Percentiles rank a stretch among this genome's conserved stretches.
phyloP scores from a whole-genome alignment of 2,329 filamentous ascomycete genomes.

The Cryphonectria naterciae region DNA sequence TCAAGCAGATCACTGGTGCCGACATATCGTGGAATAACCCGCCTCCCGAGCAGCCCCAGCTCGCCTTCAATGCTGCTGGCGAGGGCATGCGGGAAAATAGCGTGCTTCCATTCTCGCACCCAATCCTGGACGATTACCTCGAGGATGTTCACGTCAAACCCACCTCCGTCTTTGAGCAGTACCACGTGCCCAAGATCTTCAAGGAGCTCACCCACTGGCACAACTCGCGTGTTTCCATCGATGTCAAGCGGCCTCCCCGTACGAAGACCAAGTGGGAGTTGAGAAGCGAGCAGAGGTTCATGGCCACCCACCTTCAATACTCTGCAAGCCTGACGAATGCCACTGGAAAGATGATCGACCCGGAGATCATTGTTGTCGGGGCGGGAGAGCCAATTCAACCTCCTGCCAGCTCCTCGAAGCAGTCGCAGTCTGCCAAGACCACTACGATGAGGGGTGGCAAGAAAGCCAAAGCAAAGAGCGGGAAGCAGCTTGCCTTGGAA shows the following conservation, averaged over 20 bases:
- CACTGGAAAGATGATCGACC: slow-evolving; percentile 64
- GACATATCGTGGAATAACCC: slow-evolving; percentile 1
- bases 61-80: neutral
- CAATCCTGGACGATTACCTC: slow-evolving; percentile 51
- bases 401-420: slow-evolving; percentile 33
- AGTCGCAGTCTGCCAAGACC: slow-evolving; percentile 29
- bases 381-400: slow-evolving; percentile 28
- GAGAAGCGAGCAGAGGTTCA: slow-evolving; percentile 64
- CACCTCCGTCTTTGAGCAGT: slow-evolving; percentile 33
- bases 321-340: slow-evolving; percentile 71
- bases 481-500: slow-evolving; percentile 45
- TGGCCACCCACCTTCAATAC: slow-evolving; percentile 70
- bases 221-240: slow-evolving; percentile 57
- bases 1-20: slow-evolving; percentile 23
- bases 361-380: slow-evolving; percentile 63
- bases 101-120: slow-evolving; percentile 53
- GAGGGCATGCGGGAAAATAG: slow-evolving; percentile 16
- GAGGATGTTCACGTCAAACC: slow-evolving; percentile 45
- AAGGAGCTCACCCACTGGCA: slow-evolving; percentile 65
- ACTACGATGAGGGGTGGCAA: slow-evolving; percentile 33
- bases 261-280: slow-evolving; percentile 39
- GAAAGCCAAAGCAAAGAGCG: slow-evolving; percentile 32
- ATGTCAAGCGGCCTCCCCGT: slow-evolving; percentile 40
- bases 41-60: neutral
- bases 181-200: slow-evolving; percentile 43